A percentile compares a stretch with the other conserved stretches of the same genome.
Evolutionary conservation across 2,329 filamentous ascomycete species (phyloP).

Genomic region (Cryphonectria radicalis): DNA sequence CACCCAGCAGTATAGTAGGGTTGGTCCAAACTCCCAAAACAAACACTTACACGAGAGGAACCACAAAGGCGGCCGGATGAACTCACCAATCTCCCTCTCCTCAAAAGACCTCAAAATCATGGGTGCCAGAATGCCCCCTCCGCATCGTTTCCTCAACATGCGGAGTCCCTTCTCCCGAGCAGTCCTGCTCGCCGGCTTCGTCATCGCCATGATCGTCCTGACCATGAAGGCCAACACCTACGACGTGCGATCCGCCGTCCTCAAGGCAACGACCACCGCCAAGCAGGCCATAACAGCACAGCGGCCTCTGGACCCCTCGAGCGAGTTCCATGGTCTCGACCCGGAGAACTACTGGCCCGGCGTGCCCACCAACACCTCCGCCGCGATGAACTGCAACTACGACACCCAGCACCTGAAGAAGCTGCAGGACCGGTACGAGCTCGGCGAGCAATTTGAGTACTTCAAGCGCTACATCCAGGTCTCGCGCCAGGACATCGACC

Average conservation of each 20-base stretch:
- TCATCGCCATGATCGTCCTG: slow-evolving; percentile 48
- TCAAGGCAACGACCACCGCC: slow-evolving; percentile 45
- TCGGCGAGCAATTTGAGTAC: slow-evolving; percentile 59
- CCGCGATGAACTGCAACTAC: slow-evolving; percentile 56
- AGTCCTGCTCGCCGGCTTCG: slow-evolving; percentile 47
- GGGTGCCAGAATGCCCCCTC: slow-evolving; percentile 30
- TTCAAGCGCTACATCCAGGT: slow-evolving; percentile 59
- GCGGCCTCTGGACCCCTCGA: slow-evolving; percentile 42
- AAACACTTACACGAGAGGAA: slow-evolving; percentile 10
- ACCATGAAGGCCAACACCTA: slow-evolving; percentile 48
- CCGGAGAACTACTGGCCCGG: slow-evolving; percentile 20
- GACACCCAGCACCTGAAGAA: slow-evolving; percentile 51
- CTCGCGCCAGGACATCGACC: slow-evolving; percentile 52
- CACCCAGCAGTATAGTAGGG: slow-evolving; percentile 19
- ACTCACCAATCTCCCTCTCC: slow-evolving; percentile 28
- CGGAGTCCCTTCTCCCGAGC: slow-evolving; percentile 53
- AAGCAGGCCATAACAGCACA: slow-evolving; percentile 38
- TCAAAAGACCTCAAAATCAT: slow-evolving; percentile 30
- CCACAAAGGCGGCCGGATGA: slow-evolving; percentile 27
- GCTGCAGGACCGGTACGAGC: slow-evolving; percentile 51
- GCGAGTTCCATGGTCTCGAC: slow-evolving; percentile 43
- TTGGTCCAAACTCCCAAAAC: slow-evolving; percentile 25
- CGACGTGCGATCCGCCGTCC: slow-evolving; percentile 46
- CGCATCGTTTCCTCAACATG: slow-evolving; percentile 52
- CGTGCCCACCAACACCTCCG: slow-evolving; percentile 40